Base-by-base conservation (phyloP, 192 early-diverging fungal species). In the Gorgonomyces haynaldii region DNA sequence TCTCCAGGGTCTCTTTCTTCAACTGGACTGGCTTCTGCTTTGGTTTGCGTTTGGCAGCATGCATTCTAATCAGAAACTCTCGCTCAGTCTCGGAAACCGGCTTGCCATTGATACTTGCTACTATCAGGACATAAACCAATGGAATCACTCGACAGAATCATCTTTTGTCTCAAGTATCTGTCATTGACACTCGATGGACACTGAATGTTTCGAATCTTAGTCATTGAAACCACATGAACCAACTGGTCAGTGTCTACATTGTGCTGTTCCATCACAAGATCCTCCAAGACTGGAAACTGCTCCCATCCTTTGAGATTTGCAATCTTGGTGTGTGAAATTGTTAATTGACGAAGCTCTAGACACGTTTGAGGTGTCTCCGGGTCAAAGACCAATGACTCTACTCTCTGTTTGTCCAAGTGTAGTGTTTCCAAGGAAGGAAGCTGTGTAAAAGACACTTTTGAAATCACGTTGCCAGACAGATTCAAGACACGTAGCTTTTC, bases 351-450 rank as follows among this genome's bases (percentile, higher is more conserved):
- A n/a, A n/a, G n/a, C n/a, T n/a, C n/a, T n/a, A n/a, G n/a, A n/a
- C n/a, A n/a, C n/a, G n/a, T n/a, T n/a, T n/a, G n/a, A n/a, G n/a
- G n/a, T n/a, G n/a, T n/a, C n/a, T n/a, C n/a, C n/a, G n/a, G n/a
- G n/a, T n/a, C n/a, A n/a, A n/a, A n/a, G 41, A 10, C 54, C 40
- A 12, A 17, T 22, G 24, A n/a, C 40, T 13, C 13, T 30, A 60
- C 40, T 37, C 36, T 37, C 43, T 76, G 74, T 17, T 63, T 42
- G 42, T 76, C 70, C n/a, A 76, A 31, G 25, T 74, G 67, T n/a
- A 76, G 52, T 10, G 44, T 39, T 32, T 70, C 62, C 17, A 76
- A 46, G 7, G 56, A 57, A 54, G 26, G 16, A 70, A 39, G 9
- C 61, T 61, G 13, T 39, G 28, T 0, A 76, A n/a, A n/a, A n/a